These are phyloP conservation scores for Vachellia collinsii DNA, from an alignment of 306 rosid genomes.

Conservation along the genomic window DNA sequence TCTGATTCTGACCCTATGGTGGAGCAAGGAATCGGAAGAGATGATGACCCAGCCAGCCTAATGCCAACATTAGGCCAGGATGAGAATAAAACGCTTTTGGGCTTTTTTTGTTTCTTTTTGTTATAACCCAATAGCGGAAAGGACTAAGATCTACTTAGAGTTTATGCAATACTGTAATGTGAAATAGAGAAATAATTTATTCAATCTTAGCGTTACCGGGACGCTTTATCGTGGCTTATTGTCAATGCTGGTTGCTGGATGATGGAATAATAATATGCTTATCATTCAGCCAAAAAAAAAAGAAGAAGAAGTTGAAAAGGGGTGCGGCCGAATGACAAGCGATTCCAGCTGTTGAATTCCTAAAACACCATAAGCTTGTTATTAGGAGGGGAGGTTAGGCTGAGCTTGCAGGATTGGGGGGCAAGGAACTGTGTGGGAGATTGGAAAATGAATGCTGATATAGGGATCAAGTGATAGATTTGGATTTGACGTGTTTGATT, in stretches of 20 bases:
- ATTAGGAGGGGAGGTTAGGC: background rate
- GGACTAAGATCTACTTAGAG: slow-evolving; percentile 5
- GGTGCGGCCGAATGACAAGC: background rate
- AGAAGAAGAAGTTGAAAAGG: background rate
- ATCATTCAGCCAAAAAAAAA: background rate
- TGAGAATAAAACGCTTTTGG: slow-evolving; percentile 37
- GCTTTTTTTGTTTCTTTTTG: slow-evolving; percentile 12
- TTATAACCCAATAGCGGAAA: slow-evolving; percentile 23
- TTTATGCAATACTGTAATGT: background rate
- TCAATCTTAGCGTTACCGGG: slow-evolving; percentile 17
- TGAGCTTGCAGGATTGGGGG: background rate
- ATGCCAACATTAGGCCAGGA: slow-evolving; percentile 34
- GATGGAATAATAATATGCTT: background rate
- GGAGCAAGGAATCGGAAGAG: slow-evolving; percentile 5
- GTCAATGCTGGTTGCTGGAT: background rate
- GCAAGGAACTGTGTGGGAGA: background rate
- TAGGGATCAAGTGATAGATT: background rate
- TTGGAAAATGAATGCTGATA: background rate
- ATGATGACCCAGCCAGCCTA: slow-evolving; percentile 18
- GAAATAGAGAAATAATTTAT: slow-evolving; percentile 27
- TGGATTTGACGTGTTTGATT: background rate
- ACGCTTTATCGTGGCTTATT: background rate
- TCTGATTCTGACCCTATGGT: slow-evolving; percentile 6
- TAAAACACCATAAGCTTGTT: background rate
- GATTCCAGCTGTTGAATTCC: slow-evolving; percentile 1